Evolutionary conservation across 495 filamentous ascomycete species (phyloP).

Genomic region (Trichoderma reesei): DNA sequence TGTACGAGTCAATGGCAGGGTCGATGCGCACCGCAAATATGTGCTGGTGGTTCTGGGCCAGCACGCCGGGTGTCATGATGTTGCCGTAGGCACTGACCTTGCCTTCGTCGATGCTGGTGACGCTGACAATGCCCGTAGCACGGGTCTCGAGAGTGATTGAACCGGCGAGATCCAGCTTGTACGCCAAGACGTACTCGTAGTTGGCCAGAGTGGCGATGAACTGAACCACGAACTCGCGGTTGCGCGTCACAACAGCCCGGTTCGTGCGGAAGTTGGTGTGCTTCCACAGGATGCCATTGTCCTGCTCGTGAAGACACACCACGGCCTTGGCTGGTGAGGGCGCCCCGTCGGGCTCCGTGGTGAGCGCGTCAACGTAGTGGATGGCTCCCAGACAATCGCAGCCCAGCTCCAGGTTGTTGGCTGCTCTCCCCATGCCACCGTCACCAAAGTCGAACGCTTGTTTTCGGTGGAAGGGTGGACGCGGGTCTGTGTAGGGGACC

Average conservation of each 20-base stretch:
- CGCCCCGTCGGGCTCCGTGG: constrained; percentile 45
- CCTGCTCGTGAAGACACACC: constrained; percentile 60
- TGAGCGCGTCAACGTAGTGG: constrained; percentile 52
- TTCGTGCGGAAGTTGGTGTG: constrained; percentile 60
- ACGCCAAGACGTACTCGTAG: constrained; percentile 69
- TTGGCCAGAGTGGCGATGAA: constrained; percentile 63
- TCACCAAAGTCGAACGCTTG: constrained; percentile 64
- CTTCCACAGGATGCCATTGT: constrained; percentile 59
- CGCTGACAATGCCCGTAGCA: constrained; percentile 68
- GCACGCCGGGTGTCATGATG: constrained; percentile 64
- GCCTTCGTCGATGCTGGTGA: constrained; percentile 66
- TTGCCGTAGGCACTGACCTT: constrained; percentile 61
- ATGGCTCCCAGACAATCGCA: constrained; percentile 57
- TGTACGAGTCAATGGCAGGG: constrained; percentile 64
- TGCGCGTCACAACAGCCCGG: constrained; percentile 49
- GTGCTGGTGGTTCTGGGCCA: constrained; percentile 66
- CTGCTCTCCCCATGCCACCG: constrained; percentile 52
- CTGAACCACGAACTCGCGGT: constrained; percentile 56
- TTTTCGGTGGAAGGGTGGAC: constrained; percentile 57
- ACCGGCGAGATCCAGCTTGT: constrained; percentile 73
- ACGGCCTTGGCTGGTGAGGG: constrained; percentile 48
- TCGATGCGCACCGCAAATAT: constrained; percentile 81
- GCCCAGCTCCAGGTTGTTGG: constrained; percentile 57
- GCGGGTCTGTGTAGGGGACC: constrained; percentile 55
- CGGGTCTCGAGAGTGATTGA: constrained; percentile 65